phyloP scores from a whole-genome alignment of 768 basidiomycete species.

The Neoboletus brunneissimus region DNA sequence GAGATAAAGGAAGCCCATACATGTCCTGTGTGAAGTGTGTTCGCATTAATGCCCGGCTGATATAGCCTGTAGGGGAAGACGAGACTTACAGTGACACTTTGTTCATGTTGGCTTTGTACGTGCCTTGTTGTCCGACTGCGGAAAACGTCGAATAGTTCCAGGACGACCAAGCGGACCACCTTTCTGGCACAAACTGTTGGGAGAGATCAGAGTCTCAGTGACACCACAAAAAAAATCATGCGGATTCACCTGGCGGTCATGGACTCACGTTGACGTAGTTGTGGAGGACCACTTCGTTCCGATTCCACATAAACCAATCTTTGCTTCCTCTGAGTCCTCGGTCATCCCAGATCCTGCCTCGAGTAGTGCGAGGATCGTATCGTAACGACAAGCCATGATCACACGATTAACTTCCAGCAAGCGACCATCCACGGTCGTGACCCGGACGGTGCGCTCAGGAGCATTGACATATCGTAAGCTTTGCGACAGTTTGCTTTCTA shows the following conservation, averaged over 20 bases:
- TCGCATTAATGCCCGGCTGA: background rate
- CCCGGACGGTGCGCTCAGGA: slow-evolving; percentile 31
- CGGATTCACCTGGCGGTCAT: background rate
- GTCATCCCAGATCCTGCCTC: slow-evolving; percentile 49
- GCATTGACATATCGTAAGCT: slow-evolving; percentile 14
- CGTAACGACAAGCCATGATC: slow-evolving; percentile 71
- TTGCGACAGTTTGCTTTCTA: background rate
- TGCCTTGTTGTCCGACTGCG: slow-evolving; percentile 34
- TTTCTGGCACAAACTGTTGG: slow-evolving; percentile 62
- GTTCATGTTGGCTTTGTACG: slow-evolving; percentile 47
- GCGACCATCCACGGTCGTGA: slow-evolving; percentile 48
- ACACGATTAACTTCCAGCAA: slow-evolving; percentile 61
- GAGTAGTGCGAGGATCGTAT: slow-evolving; percentile 44
- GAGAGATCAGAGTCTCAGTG: background rate
- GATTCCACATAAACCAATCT: slow-evolving; percentile 64
- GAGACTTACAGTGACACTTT: slow-evolving; percentile 57
- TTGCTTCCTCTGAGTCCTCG: slow-evolving; percentile 50
- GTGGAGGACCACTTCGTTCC: slow-evolving; percentile 67
- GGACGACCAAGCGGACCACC: slow-evolving; percentile 63
- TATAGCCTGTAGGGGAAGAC: background rate
- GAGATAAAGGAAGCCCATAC: slow-evolving; percentile 27
- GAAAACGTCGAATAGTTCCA: slow-evolving; percentile 77
- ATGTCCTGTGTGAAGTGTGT: slow-evolving; percentile 36
- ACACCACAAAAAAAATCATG: background rate
- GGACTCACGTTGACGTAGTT: slow-evolving; percentile 53